Conservation (phyloP, 1,284 basidiomycete genomes). For the Marasmius sp. region DNA sequence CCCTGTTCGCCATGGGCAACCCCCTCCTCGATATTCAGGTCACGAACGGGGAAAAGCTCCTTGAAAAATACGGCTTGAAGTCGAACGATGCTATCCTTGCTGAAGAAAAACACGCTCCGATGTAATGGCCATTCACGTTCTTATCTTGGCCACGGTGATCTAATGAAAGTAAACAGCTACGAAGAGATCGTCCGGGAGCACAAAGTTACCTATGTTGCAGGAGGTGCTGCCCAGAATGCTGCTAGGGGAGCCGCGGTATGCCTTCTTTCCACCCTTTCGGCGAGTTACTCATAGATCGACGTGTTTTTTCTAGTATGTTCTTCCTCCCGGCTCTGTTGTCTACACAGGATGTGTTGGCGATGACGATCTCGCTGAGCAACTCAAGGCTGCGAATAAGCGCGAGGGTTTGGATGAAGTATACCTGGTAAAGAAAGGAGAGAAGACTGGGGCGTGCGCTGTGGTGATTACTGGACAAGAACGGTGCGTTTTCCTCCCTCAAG, state of each 20-base stretch:
- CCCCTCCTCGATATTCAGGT: conserved; percentile 91
- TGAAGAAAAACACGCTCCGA: conserved; percentile 81
- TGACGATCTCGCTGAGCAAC: conserved; percentile 88
- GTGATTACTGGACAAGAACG: conserved; percentile 93
- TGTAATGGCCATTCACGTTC: conserved; percentile 48
- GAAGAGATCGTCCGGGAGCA: conserved; percentile 82
- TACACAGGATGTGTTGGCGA: conserved; percentile 95
- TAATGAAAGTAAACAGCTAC: conserved; percentile 49
- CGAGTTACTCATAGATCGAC: neutral
- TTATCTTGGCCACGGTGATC: no score
- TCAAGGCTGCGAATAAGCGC: conserved; percentile 90
- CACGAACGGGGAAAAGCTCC: conserved; percentile 42
- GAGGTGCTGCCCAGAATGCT: conserved; percentile 96
- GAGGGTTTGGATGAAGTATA: conserved; percentile 92
- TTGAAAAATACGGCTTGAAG: conserved; percentile 91
- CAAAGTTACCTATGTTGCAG: conserved; percentile 90
- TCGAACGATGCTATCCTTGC: conserved; percentile 97
- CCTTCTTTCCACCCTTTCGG: conserved; percentile 19
- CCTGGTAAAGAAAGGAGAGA: conserved; percentile 82
- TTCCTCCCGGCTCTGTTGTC: conserved; percentile 89
- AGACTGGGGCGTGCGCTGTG: conserved; percentile 97
- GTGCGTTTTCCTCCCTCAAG: conserved; percentile 34
- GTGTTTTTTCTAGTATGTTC: conserved; percentile 66
- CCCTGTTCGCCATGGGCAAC: conserved; percentile 84
- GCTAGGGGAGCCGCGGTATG: conserved; percentile 94